Conservation (phyloP, 1,284 basidiomycete species). For the Moesziomyces sp. region DNA sequence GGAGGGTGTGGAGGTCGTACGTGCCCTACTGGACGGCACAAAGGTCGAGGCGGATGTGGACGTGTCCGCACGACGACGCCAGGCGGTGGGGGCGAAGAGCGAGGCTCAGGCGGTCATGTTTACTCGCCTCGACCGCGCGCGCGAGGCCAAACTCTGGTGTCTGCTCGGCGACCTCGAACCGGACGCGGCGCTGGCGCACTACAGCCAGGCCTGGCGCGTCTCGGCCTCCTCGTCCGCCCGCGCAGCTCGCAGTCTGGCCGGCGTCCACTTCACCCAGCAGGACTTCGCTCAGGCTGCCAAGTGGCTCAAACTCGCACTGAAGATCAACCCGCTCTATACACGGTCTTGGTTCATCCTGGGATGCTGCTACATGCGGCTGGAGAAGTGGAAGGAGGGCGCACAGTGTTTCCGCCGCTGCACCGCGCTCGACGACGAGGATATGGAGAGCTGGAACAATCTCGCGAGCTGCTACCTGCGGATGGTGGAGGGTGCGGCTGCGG, state of each 20-base stretch:
- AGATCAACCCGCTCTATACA: slow-evolving; percentile 87
- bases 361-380: slow-evolving; percentile 82
- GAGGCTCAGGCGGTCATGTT: slow-evolving; percentile 69
- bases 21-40: slow-evolving; percentile 59
- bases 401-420: slow-evolving; percentile 88
- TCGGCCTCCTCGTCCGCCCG: slow-evolving; percentile 83
- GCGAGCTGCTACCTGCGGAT: slow-evolving; percentile 85
- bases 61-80: slow-evolving; percentile 36
- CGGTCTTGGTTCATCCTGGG: slow-evolving; percentile 96
- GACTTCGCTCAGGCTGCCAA: slow-evolving; percentile 77
- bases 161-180: slow-evolving; percentile 89
- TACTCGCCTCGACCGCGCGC: slow-evolving; percentile 74
- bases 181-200: slow-evolving; percentile 76
- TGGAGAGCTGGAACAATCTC: slow-evolving; percentile 97
- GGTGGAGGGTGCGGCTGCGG: slow-evolving; percentile 41
- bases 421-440: slow-evolving; percentile 91
- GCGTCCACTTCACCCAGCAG: slow-evolving; percentile 78
- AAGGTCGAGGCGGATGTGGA: slow-evolving; percentile 62
- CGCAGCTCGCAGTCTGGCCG: slow-evolving; percentile 89
- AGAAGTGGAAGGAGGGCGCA: slow-evolving; percentile 80
- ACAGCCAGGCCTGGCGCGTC: slow-evolving; percentile 84
- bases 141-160: slow-evolving; percentile 95
- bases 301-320: slow-evolving; percentile 77
- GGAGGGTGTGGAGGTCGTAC: slow-evolving; percentile 61
- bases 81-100: slow-evolving; percentile 18